phyloP scores from a whole-genome alignment of 192 early-diverging fungal genomes.

The Umbelopsis sp. region DNA sequence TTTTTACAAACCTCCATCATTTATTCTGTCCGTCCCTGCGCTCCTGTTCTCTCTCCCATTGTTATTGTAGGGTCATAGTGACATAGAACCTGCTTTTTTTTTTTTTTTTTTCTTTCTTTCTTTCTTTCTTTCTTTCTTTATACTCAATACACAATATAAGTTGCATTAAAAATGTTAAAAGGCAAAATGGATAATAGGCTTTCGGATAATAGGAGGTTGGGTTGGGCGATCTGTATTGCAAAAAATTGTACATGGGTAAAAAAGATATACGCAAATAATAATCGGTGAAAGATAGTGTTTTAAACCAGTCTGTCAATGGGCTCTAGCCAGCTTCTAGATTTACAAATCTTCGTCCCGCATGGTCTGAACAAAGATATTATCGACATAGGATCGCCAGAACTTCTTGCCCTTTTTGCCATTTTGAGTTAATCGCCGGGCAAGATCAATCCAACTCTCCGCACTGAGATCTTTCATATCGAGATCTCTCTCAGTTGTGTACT shows the following conservation, averaged over 20 bases:
- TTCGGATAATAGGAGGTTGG: too few relatives aligned
- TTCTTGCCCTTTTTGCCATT: background rate
- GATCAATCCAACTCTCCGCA: slow-evolving; percentile 41
- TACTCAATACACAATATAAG: too few relatives aligned
- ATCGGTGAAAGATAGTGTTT: background rate
- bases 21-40: background rate
- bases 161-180: background rate
- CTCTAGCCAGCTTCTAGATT: background rate
- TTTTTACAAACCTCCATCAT: background rate
- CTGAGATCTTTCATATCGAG: slow-evolving; percentile 52
- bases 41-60: background rate
- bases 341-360: background rate
- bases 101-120: too few relatives aligned
- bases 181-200: too few relatives aligned
- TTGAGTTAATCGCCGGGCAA: slow-evolving; percentile 40
- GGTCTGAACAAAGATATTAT: slow-evolving; percentile 41
- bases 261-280: background rate
- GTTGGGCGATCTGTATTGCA: background rate
- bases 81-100: slow-evolving; percentile 15
- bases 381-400: slow-evolving; percentile 33
- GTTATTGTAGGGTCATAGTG: background rate
- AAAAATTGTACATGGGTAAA: background rate
- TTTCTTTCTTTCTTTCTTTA: too few relatives aligned
- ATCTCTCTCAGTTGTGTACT: slow-evolving; percentile 49
- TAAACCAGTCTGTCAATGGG: too few relatives aligned